A percentile compares a stretch with the other conserved stretches of the same genome.
phyloP scores from a whole-genome alignment of 73 alveolate species.

The Uronychia setigera region DNA sequence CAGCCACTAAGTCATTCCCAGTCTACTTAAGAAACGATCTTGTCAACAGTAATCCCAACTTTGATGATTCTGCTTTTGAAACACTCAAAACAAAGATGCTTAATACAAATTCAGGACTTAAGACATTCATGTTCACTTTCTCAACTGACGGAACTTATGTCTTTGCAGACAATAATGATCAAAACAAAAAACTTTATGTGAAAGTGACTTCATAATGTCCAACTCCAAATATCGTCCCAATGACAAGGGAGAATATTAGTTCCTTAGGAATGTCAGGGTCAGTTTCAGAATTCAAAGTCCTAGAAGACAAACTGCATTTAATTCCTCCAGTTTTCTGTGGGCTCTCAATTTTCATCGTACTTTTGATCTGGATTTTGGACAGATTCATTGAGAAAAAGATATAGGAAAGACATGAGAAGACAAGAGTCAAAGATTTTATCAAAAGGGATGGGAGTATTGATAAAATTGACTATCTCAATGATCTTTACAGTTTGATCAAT shows the following conservation, averaged over 20 bases:
- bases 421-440: constrained; percentile 25
- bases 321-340: constrained; percentile 11
- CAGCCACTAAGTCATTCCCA: constrained; percentile 50
- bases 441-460: constrained; percentile 55
- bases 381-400: constrained; percentile 9
- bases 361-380: background rate
- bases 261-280: background rate
- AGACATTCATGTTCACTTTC: constrained; percentile 29
- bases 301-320: background rate
- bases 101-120: constrained; percentile 16
- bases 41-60: constrained; percentile 41
- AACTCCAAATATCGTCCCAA: constrained; percentile 14
- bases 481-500: constrained; percentile 47
- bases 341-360: background rate
- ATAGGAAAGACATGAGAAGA: constrained; percentile 16
- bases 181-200: background rate
- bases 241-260: constrained; percentile 17
- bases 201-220: constrained; percentile 6
- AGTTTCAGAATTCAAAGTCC: background rate
- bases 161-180: constrained; percentile 36
- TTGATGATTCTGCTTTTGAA: constrained; percentile 46
- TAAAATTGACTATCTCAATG: constrained; percentile 42
- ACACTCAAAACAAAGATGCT: constrained; percentile 17
- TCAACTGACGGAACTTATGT: constrained; percentile 15
- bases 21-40: constrained; percentile 36